Conservation (phyloP, 1,284 basidiomycete species). For the Fistulinella cinereoalba region DNA sequence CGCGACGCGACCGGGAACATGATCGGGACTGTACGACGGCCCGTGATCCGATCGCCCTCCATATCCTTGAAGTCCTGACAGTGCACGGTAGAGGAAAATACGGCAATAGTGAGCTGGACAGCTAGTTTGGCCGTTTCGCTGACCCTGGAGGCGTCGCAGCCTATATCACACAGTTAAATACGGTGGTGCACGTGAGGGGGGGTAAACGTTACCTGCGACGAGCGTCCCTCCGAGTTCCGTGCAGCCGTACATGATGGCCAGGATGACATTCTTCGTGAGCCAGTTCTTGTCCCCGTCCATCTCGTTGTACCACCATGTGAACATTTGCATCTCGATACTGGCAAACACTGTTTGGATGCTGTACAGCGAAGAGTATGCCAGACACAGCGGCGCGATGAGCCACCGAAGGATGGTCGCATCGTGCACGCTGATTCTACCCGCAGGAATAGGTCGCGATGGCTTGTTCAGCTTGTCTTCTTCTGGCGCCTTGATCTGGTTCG, state of each 20-base stretch:
- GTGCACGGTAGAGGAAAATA: conserved; percentile 39
- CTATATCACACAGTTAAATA: no score
- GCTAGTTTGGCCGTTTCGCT: conserved; percentile 24
- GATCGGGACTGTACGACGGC: conserved; percentile 38
- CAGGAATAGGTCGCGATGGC: conserved; percentile 39
- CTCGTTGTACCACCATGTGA: conserved; percentile 39
- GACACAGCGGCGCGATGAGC: conserved; percentile 35
- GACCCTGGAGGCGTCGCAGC: conserved; percentile 11
- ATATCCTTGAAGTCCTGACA: conserved; percentile 43
- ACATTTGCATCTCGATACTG: conserved; percentile 34
- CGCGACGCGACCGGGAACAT: conserved; percentile 29
- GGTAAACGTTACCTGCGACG: conserved; percentile 33
- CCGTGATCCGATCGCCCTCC: conserved; percentile 33
- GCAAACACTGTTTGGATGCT: conserved; percentile 30
- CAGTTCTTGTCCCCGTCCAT: conserved; percentile 36
- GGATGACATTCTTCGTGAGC: conserved; percentile 36
- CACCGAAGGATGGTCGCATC: conserved; percentile 38
- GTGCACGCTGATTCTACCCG: conserved; percentile 34
- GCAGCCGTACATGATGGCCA: conserved; percentile 38
- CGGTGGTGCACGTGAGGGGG: no score
- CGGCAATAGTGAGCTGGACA: conserved; percentile 24
- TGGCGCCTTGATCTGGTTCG: conserved; percentile 41
- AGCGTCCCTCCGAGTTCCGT: conserved; percentile 40
- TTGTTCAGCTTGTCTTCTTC: conserved; percentile 45
- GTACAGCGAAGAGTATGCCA: conserved; percentile 32